Percentiles rank a stretch among this genome's conserved stretches.
These are phyloP conservation scores for Monosporascus sp. DNA, from an alignment of 2,329 filamentous ascomycete genomes.

Conservation along the genomic window DNA sequence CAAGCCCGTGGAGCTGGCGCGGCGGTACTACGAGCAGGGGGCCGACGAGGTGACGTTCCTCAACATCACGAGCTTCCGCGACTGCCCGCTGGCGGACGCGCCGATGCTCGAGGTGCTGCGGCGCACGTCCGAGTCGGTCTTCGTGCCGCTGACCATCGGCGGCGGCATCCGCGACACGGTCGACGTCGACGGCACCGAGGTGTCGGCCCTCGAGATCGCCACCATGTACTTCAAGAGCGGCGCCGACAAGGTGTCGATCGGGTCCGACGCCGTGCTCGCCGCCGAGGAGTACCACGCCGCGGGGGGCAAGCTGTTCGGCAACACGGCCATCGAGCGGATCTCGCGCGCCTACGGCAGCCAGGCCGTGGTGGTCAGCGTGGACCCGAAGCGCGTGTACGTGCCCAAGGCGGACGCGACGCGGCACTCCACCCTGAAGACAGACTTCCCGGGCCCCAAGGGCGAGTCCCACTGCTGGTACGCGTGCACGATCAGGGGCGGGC, in stretches of 20 bases:
- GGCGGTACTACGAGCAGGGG: slow-evolving; percentile 90
- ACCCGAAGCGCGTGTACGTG: slow-evolving; percentile 89
- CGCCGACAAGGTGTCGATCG: slow-evolving; percentile 96
- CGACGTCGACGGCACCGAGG: slow-evolving; percentile 78
- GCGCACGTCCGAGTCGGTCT: slow-evolving; percentile 82
- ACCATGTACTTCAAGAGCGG: slow-evolving; percentile 97
- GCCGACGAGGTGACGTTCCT: slow-evolving; percentile 96
- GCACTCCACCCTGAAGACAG: slow-evolving; percentile 68
- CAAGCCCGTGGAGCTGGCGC: slow-evolving; percentile 93
- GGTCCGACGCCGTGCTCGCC: slow-evolving; percentile 87
- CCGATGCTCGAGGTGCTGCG: slow-evolving; percentile 95
- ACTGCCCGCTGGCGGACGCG: slow-evolving; percentile 85
- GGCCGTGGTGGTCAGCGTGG: slow-evolving; percentile 92
- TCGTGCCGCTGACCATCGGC: slow-evolving; percentile 92
- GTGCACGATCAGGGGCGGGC: slow-evolving; percentile 92
- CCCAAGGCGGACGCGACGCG: slow-evolving; percentile 65
- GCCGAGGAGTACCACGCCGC: slow-evolving; percentile 83
- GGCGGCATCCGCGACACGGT: slow-evolving; percentile 92
- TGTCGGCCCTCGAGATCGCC: slow-evolving; percentile 89
- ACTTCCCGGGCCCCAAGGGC: slow-evolving; percentile 65
- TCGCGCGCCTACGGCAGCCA: slow-evolving; percentile 91
- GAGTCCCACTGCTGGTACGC: slow-evolving; percentile 93
- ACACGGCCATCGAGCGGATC: slow-evolving; percentile 93
- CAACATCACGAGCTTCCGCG: slow-evolving; percentile 97
- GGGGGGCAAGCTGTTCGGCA: slow-evolving; percentile 66